Conservation (phyloP, 352 stramenopile species). For the Peronospora tabacina region DNA sequence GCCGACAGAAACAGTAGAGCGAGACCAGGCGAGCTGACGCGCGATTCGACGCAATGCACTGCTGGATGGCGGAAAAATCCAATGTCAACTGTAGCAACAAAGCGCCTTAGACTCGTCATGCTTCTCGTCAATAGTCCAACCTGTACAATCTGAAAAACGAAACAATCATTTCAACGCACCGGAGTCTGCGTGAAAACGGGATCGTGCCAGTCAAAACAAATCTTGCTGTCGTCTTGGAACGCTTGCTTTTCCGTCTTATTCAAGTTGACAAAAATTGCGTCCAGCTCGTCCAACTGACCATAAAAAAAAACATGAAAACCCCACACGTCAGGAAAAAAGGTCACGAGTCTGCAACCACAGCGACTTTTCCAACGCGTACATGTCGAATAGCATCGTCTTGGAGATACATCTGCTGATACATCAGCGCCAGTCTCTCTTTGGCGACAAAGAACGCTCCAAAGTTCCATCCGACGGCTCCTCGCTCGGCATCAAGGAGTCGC, state of each 20-base stretch:
- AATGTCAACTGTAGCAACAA: constrained; percentile 44
- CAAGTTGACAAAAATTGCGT: constrained; percentile 61
- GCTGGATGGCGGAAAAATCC: constrained; percentile 39
- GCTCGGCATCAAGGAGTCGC: constrained; percentile 51
- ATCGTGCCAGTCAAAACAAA: constrained; percentile 21
- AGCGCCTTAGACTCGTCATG: background rate
- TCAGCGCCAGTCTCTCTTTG: constrained; percentile 70
- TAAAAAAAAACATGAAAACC: background rate
- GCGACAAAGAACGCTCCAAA: constrained; percentile 74
- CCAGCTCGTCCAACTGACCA: constrained; percentile 63
- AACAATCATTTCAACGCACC: constrained; percentile 19
- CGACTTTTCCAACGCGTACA: constrained; percentile 27
- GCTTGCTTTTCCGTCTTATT: constrained; percentile 26
- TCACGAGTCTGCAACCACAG: background rate
- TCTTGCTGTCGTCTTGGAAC: constrained; percentile 20
- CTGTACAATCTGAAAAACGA: background rate
- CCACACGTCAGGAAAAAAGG: background rate
- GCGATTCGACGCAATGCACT: constrained; percentile 43
- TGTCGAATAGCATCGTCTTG: constrained; percentile 77
- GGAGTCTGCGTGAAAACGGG: constrained; percentile 60
- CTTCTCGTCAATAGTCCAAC: too few species aligned
- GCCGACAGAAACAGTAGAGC: constrained; percentile 72
- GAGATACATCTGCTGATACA: constrained; percentile 81
- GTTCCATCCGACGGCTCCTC: constrained; percentile 48
- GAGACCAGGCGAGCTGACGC: constrained; percentile 46